These are phyloP conservation scores for Breynia disticha DNA, from an alignment of 441 rosid genomes.

Conservation along the genomic window DNA sequence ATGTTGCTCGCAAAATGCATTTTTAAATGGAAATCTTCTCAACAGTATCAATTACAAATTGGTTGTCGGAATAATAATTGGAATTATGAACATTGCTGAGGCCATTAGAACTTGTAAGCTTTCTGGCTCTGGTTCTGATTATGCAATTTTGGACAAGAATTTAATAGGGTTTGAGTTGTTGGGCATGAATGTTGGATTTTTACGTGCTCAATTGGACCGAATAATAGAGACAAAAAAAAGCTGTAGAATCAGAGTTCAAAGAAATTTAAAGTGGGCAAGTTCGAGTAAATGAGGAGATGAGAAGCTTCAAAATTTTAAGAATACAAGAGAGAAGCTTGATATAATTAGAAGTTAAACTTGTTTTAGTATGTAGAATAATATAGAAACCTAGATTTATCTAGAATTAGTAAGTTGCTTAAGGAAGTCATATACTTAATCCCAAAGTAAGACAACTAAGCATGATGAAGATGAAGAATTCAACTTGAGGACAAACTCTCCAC, in stretches of 20 bases:
- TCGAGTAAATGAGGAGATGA: conserved; percentile 28
- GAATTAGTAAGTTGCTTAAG: no score
- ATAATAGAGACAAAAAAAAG: conserved; percentile 26
- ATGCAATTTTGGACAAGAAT: conserved; percentile 41
- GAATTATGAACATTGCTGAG: conserved; percentile 39
- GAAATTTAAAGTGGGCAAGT: conserved; percentile 24
- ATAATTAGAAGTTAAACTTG: no score
- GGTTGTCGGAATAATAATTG: conserved; percentile 44
- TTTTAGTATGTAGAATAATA: no score
- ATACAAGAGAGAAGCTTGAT: conserved; percentile 24
- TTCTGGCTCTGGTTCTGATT: conserved; percentile 27
- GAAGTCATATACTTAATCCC: no score
- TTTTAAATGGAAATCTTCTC: conserved; percentile 38
- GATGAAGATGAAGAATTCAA: no score
- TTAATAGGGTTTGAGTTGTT: conserved; percentile 46
- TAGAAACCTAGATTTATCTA: no score
- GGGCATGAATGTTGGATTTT: conserved; percentile 46
- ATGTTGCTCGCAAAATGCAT: conserved; percentile 34
- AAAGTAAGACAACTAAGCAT: no score
- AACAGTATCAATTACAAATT: conserved; percentile 35
- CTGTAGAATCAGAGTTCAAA: conserved; percentile 23
- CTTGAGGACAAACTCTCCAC: no score
- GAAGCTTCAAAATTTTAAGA: conserved; percentile 24
- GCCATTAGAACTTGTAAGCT: conserved; percentile 32
- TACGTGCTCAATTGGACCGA: conserved; percentile 29